These are phyloP conservation scores for Lactarius tabidus DNA, from an alignment of 768 basidiomycete genomes.

Conservation along the genomic window DNA sequence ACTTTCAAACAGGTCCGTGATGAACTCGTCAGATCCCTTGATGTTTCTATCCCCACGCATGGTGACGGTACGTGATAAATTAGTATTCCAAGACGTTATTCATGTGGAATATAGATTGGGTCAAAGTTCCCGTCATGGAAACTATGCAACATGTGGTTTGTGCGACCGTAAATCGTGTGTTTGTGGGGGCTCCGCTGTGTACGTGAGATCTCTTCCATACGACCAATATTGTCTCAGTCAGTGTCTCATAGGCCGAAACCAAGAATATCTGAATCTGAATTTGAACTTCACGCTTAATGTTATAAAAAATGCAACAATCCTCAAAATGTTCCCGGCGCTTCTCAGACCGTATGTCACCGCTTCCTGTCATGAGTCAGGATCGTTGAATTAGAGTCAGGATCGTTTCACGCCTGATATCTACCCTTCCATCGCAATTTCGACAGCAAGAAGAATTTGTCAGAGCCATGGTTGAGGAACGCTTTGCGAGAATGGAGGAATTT, in stretches of 20 bases:
- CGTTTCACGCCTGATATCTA: slow-evolving; percentile 29
- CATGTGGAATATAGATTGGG: slow-evolving; percentile 35
- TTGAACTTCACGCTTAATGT: slow-evolving; percentile 38
- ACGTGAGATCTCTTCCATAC: background rate
- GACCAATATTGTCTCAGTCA: background rate
- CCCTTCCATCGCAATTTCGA: slow-evolving; percentile 1
- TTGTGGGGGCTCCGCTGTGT: slow-evolving; percentile 46
- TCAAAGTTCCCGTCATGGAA: slow-evolving; percentile 28
- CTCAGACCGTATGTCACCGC: slow-evolving; percentile 42
- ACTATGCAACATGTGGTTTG: slow-evolving; percentile 9
- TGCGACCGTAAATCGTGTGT: slow-evolving; percentile 21
- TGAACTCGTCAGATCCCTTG: slow-evolving; percentile 42
- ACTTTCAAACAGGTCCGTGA: slow-evolving; percentile 41
- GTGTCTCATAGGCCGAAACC: slow-evolving; percentile 36
- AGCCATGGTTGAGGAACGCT: slow-evolving; percentile 2
- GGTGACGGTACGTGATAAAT: slow-evolving; percentile 18
- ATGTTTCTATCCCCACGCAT: slow-evolving; percentile 34
- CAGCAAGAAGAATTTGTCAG: background rate
- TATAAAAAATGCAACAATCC: slow-evolving; percentile 30
- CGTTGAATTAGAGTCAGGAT: slow-evolving; percentile 18
- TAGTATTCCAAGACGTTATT: background rate
- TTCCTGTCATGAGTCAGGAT: slow-evolving; percentile 25
- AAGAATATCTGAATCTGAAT: slow-evolving; percentile 38
- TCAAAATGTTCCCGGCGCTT: slow-evolving; percentile 41
- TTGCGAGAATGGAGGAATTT: background rate